Base-by-base conservation (phyloP, 2,329 filamentous ascomycete genomes). In the Pseudogymnoascus sp. region DNA sequence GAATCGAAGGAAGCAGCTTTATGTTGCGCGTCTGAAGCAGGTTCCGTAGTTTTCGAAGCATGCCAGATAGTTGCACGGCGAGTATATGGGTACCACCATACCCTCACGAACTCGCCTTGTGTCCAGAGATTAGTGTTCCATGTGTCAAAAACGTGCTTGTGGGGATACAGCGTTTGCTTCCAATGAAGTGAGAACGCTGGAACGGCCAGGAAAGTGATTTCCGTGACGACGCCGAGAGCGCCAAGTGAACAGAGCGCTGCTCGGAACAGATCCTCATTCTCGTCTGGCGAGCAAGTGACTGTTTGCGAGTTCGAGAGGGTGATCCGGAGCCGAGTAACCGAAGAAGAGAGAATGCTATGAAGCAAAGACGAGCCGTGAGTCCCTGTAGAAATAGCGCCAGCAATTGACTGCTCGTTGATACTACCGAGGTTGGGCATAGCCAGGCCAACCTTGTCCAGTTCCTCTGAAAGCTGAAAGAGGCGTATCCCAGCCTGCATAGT, bases 11-110 rank as follows among this genome's bases (percentile, higher is more conserved):
- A 97, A 70, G 84, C 89, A 62, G 78, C 68, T 42, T 68, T 79
- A 1, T 83, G 82, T 1, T 89, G 86, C 2, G 50, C 31, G 6
- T 83, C 77, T 15, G 78, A 77, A 42, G 82, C 77, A 0, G 85
- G 79, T 64, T 87, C 83, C 8, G 84, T 79, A 0, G 90, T 91
- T 74, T 89, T 89, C 59, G 91, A 83, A n/a, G 92, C 95, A 42
- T 85, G 84, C 95, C 95, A 99, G 53, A 96, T 84, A 59, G 97
- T 90, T 0, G 91, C 91, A 53, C 91, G 85, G 63, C 91, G 85
- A 73, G 90, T 91, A 77, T 97, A 96, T 0, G 95, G 95, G 73
- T 96, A 87, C 95, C 95, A 99, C 93, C 95, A 99, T 28, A 97
- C 91, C 28, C 95, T 84, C 26, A 96, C 91, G 72, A 93, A 99